These are phyloP conservation scores for Aspergillus panamensis DNA, from an alignment of 495 filamentous ascomycete species.

Conservation along the genomic window DNA sequence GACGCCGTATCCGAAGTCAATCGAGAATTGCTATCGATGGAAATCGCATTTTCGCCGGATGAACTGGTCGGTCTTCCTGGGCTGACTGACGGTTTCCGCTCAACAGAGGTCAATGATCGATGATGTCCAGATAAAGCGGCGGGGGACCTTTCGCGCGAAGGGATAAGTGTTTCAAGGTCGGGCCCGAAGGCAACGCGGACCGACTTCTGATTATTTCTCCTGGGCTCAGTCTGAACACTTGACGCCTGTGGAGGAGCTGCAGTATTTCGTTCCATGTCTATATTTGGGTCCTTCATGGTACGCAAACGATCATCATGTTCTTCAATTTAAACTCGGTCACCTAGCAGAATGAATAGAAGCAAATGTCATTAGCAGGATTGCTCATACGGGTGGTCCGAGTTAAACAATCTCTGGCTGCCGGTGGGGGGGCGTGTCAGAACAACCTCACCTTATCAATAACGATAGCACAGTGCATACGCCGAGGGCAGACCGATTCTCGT, in stretches of 20 bases:
- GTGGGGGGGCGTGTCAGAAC: slow-evolving; percentile 3
- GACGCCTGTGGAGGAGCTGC: slow-evolving; percentile 25
- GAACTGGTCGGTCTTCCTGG: slow-evolving; percentile 35
- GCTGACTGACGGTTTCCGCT: slow-evolving; percentile 28
- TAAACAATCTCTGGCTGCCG: not conserved
- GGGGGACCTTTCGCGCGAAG: slow-evolving; percentile 42
- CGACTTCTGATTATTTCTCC: slow-evolving; percentile 36
- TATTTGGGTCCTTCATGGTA: slow-evolving; percentile 42
- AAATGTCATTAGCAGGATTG: not conserved
- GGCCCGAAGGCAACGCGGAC: slow-evolving; percentile 47
- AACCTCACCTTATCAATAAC: slow-evolving; percentile 23
- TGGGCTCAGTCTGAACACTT: slow-evolving; percentile 33
- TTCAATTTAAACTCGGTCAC: slow-evolving; percentile 14
- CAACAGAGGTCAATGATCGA: slow-evolving; percentile 39
- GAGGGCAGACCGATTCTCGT: slow-evolving; percentile 12
- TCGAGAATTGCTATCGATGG: slow-evolving; percentile 25
- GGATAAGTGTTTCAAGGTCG: slow-evolving; percentile 42
- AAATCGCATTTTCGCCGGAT: slow-evolving; percentile 31
- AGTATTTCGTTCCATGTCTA: slow-evolving; percentile 38
- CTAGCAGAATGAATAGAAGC: slow-evolving; percentile 5
- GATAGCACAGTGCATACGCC: slow-evolving; percentile 17
- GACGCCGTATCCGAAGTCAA: slow-evolving; percentile 33
- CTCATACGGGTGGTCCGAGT: no score
- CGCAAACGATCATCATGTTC: slow-evolving; percentile 37
- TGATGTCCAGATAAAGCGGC: slow-evolving; percentile 36